Evolutionary conservation across 768 basidiomycete genomes (phyloP).

Genomic region (Russula foetens): DNA sequence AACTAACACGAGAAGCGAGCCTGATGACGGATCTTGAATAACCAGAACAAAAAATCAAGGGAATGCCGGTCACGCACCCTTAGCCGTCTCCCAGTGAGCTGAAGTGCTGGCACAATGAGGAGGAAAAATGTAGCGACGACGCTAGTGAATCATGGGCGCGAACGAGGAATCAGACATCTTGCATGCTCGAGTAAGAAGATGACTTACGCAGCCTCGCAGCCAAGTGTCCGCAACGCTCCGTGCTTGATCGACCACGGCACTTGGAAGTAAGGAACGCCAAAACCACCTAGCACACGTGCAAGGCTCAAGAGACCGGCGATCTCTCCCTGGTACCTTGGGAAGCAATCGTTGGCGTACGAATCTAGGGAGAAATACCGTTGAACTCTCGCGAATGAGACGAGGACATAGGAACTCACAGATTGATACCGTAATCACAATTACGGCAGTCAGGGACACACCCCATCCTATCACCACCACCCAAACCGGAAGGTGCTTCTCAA

Average conservation of each 20-base stretch:
- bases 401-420: conserved; percentile 37
- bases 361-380: conserved; percentile 25
- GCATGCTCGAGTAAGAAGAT: neutral
- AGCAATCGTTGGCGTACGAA: conserved; percentile 43
- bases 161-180: neutral
- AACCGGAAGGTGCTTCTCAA: conserved; percentile 45
- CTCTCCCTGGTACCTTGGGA: conserved; percentile 48
- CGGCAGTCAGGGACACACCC: conserved; percentile 49
- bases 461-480: conserved; percentile 57
- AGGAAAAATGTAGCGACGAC: conserved; percentile 45
- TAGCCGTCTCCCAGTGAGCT: conserved; percentile 38
- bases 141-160: conserved; percentile 21
- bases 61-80: conserved; percentile 31
- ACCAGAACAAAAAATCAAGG: no score
- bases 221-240: conserved; percentile 55
- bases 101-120: conserved; percentile 44
- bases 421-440: conserved; percentile 56
- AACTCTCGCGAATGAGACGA: conserved; percentile 12
- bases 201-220: conserved; percentile 52
- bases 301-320: conserved; percentile 54
- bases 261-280: conserved; percentile 60
- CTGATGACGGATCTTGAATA: no score
- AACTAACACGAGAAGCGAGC: no score
- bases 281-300: conserved; percentile 48
- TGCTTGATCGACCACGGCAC: conserved; percentile 53